Conservation (phyloP, 202 grass and related monocot genomes). For the Carex arenaria region DNA sequence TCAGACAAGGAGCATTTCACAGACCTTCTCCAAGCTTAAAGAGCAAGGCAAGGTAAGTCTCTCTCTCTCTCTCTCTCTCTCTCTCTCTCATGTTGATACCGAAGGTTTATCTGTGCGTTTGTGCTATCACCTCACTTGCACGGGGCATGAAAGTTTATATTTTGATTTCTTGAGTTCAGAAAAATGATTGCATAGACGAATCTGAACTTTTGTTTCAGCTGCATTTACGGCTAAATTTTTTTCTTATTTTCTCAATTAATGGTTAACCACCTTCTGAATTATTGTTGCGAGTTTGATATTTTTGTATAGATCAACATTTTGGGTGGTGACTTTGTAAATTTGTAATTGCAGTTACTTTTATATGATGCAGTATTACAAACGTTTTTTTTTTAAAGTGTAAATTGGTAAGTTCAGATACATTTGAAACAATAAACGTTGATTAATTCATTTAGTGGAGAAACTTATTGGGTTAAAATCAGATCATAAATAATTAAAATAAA, state of each 20-base stretch:
- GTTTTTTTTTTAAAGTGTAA: not conserved
- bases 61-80: not conserved
- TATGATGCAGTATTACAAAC: not conserved
- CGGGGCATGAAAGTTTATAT: not conserved
- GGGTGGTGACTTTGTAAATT: not conserved
- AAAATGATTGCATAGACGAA: not conserved
- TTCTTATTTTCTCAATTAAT: not conserved
- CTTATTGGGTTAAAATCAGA: not conserved
- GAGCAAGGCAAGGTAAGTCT: slow-evolving; percentile 63
- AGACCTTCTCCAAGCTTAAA: slow-evolving; percentile 73
- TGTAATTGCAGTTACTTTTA: not conserved
- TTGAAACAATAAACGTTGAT: not conserved
- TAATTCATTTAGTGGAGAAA: not conserved
- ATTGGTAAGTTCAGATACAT: not conserved
- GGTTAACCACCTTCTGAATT: not conserved
- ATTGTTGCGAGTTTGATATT: not conserved
- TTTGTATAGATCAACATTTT: not conserved
- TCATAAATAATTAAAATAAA: not conserved
- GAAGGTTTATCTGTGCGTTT: not conserved
- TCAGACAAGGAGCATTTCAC: slow-evolving; percentile 48
- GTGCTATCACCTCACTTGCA: not conserved
- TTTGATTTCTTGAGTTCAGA: not conserved
- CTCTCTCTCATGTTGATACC: not conserved
- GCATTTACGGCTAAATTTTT: not conserved
- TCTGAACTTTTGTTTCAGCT: not conserved